Evolutionary conservation across 805 yeast species (phyloP).

Genomic region (Dipodascus geniculatus): DNA sequence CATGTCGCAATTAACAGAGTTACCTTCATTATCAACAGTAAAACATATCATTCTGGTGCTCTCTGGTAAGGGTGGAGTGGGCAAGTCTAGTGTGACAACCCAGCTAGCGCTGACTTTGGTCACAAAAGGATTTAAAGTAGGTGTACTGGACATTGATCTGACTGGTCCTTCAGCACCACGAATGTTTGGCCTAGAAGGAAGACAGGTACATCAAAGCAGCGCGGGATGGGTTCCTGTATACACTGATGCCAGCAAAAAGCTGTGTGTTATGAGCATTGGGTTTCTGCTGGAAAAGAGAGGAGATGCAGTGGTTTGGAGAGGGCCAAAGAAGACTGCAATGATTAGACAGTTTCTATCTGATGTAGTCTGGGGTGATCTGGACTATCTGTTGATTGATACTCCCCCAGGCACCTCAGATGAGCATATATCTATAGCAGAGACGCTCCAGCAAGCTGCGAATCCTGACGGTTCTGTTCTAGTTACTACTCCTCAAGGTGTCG

Average conservation of each 20-base stretch:
- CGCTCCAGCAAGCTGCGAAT: constrained; percentile 44
- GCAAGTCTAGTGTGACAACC: constrained; percentile 91
- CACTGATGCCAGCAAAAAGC: constrained; percentile 31
- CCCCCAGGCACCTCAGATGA: constrained; percentile 99
- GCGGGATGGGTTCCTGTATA: constrained; percentile 91
- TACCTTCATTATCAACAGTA: constrained; percentile 36
- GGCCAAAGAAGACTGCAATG: constrained; percentile 98
- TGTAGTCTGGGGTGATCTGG: constrained; percentile 75
- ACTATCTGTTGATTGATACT: constrained; percentile 81
- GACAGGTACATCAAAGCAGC: constrained; percentile 68
- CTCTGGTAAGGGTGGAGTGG: constrained; percentile 96
- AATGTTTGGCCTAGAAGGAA: constrained; percentile 82
- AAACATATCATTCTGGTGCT: constrained; percentile 72
- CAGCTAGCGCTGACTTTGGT: constrained; percentile 82
- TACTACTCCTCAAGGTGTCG: constrained; percentile 91
- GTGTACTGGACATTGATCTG: constrained; percentile 86
- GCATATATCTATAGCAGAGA: constrained; percentile 94
- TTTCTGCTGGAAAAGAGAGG: constrained; percentile 76
- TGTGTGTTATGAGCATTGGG: constrained; percentile 78
- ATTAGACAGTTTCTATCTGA: constrained; percentile 84
- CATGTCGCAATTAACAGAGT: background rate
- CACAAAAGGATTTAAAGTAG: constrained; percentile 65
- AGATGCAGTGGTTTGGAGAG: constrained; percentile 93
- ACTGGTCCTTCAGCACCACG: constrained; percentile 96
- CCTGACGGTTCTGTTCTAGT: constrained; percentile 93